Evolutionary conservation across 2,329 filamentous ascomycete species (phyloP).

Genomic region (Hymenoscyphus salicellus): DNA sequence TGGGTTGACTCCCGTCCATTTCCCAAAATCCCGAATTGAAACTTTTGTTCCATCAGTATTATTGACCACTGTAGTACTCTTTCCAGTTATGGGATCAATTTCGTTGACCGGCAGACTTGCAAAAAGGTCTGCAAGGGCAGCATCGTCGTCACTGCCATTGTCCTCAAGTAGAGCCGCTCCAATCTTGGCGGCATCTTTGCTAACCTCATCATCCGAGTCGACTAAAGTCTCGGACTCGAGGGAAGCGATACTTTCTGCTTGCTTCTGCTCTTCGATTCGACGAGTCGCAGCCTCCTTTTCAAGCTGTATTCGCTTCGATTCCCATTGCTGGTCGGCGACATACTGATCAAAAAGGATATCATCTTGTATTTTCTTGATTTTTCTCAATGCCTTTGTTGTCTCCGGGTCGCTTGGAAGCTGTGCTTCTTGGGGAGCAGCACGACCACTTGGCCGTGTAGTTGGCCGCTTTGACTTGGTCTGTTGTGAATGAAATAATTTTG

Average conservation of each 20-base stretch:
- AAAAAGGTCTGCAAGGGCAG: constrained; percentile 55
- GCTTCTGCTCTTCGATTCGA: constrained; percentile 11
- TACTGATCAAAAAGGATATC: constrained; percentile 72
- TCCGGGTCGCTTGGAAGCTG: constrained; percentile 36
- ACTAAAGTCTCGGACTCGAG: constrained; percentile 33
- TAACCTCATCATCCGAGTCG: constrained; percentile 47
- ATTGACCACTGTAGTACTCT: constrained; percentile 55
- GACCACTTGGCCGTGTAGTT: constrained; percentile 15
- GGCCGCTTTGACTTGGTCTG: constrained; percentile 47
- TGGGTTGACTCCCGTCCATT: constrained; percentile 73
- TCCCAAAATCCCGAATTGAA: constrained; percentile 77
- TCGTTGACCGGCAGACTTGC: constrained; percentile 59
- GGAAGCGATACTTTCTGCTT: constrained; percentile 27
- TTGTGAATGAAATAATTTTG: constrained; percentile 61
- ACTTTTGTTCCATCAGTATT: constrained; percentile 53
- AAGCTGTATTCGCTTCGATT: constrained; percentile 53
- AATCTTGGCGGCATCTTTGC: constrained; percentile 56
- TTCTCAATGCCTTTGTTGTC: constrained; percentile 65
- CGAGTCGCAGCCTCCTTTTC: constrained; percentile 52
- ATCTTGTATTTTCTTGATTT: constrained; percentile 72
- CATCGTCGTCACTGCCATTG: constrained; percentile 51
- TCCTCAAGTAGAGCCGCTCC: constrained; percentile 58
- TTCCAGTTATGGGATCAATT: constrained; percentile 56
- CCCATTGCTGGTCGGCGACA: constrained; percentile 65
- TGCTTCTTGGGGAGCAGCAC: constrained; percentile 17